phyloP scores from a whole-genome alignment of 2,329 filamentous ascomycete species.

The Penicillium polonicum region DNA sequence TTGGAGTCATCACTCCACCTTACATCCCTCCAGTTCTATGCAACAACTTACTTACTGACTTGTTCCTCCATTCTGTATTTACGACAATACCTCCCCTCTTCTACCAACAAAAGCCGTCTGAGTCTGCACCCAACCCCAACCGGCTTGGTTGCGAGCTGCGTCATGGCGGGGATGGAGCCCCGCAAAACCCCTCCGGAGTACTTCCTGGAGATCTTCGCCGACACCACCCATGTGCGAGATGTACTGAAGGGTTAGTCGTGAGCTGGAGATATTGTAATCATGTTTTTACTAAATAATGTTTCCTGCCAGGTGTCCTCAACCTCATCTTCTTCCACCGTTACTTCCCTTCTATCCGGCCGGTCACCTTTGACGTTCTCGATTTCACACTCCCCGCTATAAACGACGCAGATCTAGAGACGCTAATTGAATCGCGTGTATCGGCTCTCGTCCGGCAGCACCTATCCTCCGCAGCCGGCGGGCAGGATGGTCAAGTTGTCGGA shows the following conservation, averaged over 20 bases:
- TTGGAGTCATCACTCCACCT: conserved; percentile 10
- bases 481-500: conserved; percentile 35
- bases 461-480: conserved; percentile 55
- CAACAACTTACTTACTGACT: conserved; percentile 1
- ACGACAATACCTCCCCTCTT: not conserved
- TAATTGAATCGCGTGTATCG: conserved; percentile 84
- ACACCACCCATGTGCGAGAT: conserved; percentile 84
- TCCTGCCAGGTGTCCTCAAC: conserved; percentile 73
- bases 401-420: conserved; percentile 85
- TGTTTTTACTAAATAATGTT: not conserved
- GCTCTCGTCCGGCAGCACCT: conserved; percentile 76
- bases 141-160: conserved; percentile 15
- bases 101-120: not conserved
- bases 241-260: conserved; percentile 74
- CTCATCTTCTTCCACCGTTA: conserved; percentile 99
- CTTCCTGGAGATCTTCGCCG: conserved; percentile 89
- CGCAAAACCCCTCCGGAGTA: conserved; percentile 74
- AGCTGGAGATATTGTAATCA: no score
- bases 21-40: conserved; percentile 1
- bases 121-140: not conserved
- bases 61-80: not conserved
- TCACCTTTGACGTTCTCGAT: conserved; percentile 84
- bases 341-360: conserved; percentile 81
- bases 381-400: conserved; percentile 85
- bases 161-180: conserved; percentile 56